phyloP scores from a whole-genome alignment of 441 rosid species.

The Adansonia madagascariensis region DNA sequence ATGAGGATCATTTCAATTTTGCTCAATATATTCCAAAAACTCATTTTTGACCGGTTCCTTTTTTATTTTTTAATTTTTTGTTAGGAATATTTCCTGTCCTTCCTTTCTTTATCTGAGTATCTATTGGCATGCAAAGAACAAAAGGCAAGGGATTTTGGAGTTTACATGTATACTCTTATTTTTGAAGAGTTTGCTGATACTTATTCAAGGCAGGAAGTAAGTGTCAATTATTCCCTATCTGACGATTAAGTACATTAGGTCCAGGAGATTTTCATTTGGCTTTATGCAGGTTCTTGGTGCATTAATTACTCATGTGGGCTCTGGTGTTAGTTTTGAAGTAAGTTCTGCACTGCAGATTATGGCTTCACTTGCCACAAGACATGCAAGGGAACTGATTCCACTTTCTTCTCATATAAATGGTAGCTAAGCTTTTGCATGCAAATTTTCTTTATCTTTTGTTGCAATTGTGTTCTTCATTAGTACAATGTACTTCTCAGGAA shows the following conservation, averaged over 20 bases:
- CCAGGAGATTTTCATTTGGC: slow-evolving; percentile 28
- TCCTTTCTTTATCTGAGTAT: slow-evolving; percentile 76
- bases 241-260: neutral
- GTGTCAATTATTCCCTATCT: slow-evolving; percentile 28
- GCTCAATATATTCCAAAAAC: slow-evolving; percentile 23
- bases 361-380: slow-evolving; percentile 61
- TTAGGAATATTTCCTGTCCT: slow-evolving; percentile 72
- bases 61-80: slow-evolving; percentile 11
- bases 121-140: slow-evolving; percentile 78
- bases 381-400: slow-evolving; percentile 62
- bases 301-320: slow-evolving; percentile 84
- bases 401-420: slow-evolving; percentile 84
- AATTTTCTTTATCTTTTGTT: slow-evolving; percentile 20
- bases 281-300: slow-evolving; percentile 74
- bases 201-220: slow-evolving; percentile 80
- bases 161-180: slow-evolving; percentile 56
- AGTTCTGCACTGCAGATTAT: slow-evolving; percentile 74
- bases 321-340: slow-evolving; percentile 71
- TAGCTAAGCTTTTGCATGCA: slow-evolving; percentile 30
- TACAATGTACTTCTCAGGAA: slow-evolving; percentile 50
- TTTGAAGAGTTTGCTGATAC: slow-evolving; percentile 70
- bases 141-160: slow-evolving; percentile 73
- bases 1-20: slow-evolving; percentile 24
- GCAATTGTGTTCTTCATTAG: slow-evolving; percentile 5
- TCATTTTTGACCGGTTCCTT: slow-evolving; percentile 28